Conservation (phyloP, 441 rosid species). For the Pelargonium cotyledonis region DNA sequence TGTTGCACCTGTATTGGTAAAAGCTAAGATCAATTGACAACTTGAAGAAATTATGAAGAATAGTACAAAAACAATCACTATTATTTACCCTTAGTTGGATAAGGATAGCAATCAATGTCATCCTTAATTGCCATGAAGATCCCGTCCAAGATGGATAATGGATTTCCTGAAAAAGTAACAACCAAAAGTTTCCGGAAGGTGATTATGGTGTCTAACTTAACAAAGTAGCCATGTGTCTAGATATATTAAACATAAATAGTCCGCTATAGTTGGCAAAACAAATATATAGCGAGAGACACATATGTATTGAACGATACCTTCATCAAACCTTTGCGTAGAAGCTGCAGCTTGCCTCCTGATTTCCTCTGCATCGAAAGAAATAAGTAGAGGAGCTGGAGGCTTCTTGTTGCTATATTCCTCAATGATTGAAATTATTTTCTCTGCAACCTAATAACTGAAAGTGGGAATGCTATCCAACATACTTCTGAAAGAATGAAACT, state of each 20-base stretch:
- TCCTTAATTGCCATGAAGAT: constrained; percentile 83
- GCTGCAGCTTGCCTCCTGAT: constrained; percentile 73
- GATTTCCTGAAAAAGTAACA: constrained; percentile 48
- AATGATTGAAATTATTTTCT: constrained; percentile 43
- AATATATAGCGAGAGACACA: background rate
- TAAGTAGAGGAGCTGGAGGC: constrained; percentile 56
- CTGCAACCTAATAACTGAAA: constrained; percentile 53
- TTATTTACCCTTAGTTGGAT: constrained; percentile 55
- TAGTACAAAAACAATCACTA: constrained; percentile 2
- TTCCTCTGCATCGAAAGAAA: constrained; percentile 54
- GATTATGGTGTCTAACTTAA: constrained; percentile 9
- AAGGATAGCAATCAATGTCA: constrained; percentile 78
- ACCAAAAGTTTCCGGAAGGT: constrained; percentile 11
- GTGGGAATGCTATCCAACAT: constrained; percentile 2
- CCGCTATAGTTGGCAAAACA: too few relatives aligned
- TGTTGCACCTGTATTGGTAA: constrained; percentile 54
- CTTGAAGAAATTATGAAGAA: constrained; percentile 4
- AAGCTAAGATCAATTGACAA: background rate
- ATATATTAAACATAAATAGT: too few relatives aligned
- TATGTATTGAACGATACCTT: constrained; percentile 39
- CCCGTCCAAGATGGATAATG: constrained; percentile 74
- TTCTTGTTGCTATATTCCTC: constrained; percentile 49
- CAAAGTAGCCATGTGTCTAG: background rate
- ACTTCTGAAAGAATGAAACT: background rate
- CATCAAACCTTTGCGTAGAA: constrained; percentile 70